Conservation (phyloP, 352 stramenopile genomes). For the Hyaloperonospora brassicae region DNA sequence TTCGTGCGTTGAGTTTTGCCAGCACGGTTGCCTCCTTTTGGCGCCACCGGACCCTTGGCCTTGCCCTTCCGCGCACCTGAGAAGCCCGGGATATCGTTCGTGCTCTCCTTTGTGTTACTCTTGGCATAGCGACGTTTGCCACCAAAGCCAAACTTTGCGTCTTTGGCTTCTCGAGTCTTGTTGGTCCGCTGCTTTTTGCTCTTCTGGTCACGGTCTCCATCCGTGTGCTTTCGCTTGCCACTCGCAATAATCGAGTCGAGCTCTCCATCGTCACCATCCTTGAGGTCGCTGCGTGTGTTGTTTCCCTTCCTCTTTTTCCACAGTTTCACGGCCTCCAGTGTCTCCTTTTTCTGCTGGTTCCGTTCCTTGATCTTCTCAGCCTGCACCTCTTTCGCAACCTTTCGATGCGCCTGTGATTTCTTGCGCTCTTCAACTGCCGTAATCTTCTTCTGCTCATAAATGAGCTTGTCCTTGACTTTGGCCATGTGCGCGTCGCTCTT, state of each 20-base stretch:
- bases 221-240: constrained; percentile 42
- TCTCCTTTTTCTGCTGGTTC: constrained; percentile 76
- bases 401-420: constrained; percentile 93
- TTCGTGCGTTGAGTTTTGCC: constrained; percentile 49
- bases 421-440: constrained; percentile 96
- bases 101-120: constrained; percentile 75
- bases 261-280: constrained; percentile 59
- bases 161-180: constrained; percentile 55
- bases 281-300: constrained; percentile 47
- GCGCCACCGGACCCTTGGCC: constrained; percentile 33
- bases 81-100: constrained; percentile 71
- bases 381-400: constrained; percentile 93
- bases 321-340: constrained; percentile 79
- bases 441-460: constrained; percentile 99
- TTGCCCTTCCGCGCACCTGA: constrained; percentile 36
- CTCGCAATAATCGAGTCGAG: constrained; percentile 58
- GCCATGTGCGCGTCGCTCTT: constrained; percentile 96
- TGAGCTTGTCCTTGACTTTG: constrained; percentile 97
- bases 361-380: constrained; percentile 79
- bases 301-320: constrained; percentile 84
- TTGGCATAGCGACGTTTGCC: constrained; percentile 69
- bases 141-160: too few relatives aligned
- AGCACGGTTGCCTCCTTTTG: constrained; percentile 46
- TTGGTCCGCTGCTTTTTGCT: constrained; percentile 70
- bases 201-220: constrained; percentile 41